Evolutionary conservation across 2,329 filamentous ascomycete genomes (phyloP), one percentile per base, ranked within the genome.

Genomic region (Teratosphaeria viscida): DNA sequence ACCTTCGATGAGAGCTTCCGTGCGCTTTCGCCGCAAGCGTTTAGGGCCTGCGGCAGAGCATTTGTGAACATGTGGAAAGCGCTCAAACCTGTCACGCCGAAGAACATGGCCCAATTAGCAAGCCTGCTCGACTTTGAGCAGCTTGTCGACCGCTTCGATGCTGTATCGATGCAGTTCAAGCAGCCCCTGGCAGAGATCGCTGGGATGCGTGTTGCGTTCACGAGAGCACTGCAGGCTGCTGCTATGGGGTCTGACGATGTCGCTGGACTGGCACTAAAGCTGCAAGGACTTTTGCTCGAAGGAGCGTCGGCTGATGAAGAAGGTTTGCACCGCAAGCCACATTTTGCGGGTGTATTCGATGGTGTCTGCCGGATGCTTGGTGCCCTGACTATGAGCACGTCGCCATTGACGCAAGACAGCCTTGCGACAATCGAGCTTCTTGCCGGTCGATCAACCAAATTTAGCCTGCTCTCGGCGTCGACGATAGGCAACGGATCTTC

Each of bases 1-100:
- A 49, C 43, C 16, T 23, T 49, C 43, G 43, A 49, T 19, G 43
- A 49, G 43, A 23, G 19, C 43, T 49, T 49, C 16, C n/a, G 19
- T n/a, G 43, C 43, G n/a, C 43, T 37, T 34, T 35, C 34, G 52
- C 10, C 32, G 11, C 49, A 34, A 43, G 57, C 19, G 19, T 49
- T n/a, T 49, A 6, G 8, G 3, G n/a, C 43, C 43, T 49, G 47
- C 37, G 65, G 67, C 34, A 56, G 60, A 32, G 68, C 62, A 29
- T 67, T 65, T 54, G 60, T 63, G 1, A 55, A 64, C 19, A 39
- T 73, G 19, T 73, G 92, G 92, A 82, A 83, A 52, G 68, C 78
- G 1, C 82, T 95, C 68, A 83, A 88, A 57, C 89, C 91, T 35
- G 68, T 68, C 11, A 81, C 80, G 3, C 76, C 82, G 2, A 68